Conservation (phyloP, 257 asterid species). For the Leonotis leonurus region DNA sequence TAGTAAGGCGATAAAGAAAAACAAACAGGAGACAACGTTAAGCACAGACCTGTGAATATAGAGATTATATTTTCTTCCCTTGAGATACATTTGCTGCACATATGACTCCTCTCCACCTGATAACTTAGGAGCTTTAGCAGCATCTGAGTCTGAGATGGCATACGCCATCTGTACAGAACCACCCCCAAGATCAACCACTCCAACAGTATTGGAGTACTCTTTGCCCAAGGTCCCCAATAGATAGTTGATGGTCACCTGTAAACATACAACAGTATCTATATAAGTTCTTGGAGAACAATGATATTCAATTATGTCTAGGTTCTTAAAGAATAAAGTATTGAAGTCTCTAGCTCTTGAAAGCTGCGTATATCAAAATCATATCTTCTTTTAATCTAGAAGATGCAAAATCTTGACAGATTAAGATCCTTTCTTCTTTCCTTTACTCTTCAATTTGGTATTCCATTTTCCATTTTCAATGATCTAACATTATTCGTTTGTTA, state of each 20-base stretch:
- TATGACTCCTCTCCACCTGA: constrained; percentile 48
- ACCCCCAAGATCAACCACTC: constrained; percentile 85
- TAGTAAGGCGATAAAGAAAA: not conserved
- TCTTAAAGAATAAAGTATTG: not conserved
- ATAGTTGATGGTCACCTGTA: constrained; percentile 72
- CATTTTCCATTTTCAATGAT: not conserved
- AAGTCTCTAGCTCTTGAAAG: not conserved
- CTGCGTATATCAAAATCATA: not conserved
- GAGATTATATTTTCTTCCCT: constrained; percentile 51
- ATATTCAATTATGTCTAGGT: not conserved
- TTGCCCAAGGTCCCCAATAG: constrained; percentile 66
- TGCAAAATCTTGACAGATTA: no score
- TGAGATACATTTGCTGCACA: constrained; percentile 59
- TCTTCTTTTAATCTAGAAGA: no score
- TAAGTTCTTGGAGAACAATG: constrained; percentile 5
- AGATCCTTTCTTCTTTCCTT: not conserved
- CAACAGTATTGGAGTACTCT: constrained; percentile 45
- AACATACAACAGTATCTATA: constrained; percentile 3
- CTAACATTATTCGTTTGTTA: not conserved
- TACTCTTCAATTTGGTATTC: not conserved
- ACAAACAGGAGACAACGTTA: not conserved
- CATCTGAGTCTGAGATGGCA: constrained; percentile 58
- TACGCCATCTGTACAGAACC: constrained; percentile 88
- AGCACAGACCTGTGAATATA: constrained; percentile 62
- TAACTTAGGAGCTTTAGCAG: constrained; percentile 53